phyloP scores from a whole-genome alignment of 2,329 filamentous ascomycete species.

The Pseudogymnoascus sp. region DNA sequence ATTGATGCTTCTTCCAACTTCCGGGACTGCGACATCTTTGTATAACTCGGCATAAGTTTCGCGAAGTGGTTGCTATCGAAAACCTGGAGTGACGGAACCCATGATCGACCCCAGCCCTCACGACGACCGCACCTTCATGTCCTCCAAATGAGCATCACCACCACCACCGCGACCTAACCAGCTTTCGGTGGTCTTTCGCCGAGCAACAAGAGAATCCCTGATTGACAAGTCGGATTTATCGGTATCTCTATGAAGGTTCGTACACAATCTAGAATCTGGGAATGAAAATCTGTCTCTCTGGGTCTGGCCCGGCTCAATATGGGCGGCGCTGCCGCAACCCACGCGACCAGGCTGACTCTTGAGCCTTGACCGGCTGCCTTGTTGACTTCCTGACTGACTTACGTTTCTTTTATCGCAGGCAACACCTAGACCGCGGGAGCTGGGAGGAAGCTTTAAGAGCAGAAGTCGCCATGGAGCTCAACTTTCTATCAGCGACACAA shows the following conservation, averaged over 20 bases:
- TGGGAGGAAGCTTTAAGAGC: constrained; percentile 32
- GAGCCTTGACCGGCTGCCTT: neutral
- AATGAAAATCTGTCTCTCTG: neutral
- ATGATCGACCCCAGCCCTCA: constrained; percentile 1
- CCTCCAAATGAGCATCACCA: constrained; percentile 11
- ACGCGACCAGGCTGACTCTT: neutral
- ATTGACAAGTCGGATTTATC: constrained; percentile 2
- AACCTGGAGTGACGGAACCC: neutral
- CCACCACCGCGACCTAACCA: constrained; percentile 11
- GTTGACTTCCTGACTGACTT: constrained; percentile 6
- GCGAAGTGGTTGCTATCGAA: constrained; percentile 6
- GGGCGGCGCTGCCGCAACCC: neutral
- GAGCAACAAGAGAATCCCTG: constrained; percentile 3
- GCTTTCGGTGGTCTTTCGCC: constrained; percentile 11
- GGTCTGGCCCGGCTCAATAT: neutral
- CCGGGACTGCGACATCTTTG: neutral
- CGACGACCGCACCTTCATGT: constrained; percentile 8
- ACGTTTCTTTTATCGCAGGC: constrained; percentile 23
- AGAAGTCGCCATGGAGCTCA: constrained; percentile 30
- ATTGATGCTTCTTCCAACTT: constrained; percentile 5
- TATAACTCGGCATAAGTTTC: constrained; percentile 10
- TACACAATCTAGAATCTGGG: neutral
- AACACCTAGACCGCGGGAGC: constrained; percentile 31
- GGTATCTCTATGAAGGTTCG: constrained; percentile 11
- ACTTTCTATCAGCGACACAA: constrained; percentile 56